Evolutionary conservation across 1,284 basidiomycete species (phyloP).

Genomic region (Irpex sp.): DNA sequence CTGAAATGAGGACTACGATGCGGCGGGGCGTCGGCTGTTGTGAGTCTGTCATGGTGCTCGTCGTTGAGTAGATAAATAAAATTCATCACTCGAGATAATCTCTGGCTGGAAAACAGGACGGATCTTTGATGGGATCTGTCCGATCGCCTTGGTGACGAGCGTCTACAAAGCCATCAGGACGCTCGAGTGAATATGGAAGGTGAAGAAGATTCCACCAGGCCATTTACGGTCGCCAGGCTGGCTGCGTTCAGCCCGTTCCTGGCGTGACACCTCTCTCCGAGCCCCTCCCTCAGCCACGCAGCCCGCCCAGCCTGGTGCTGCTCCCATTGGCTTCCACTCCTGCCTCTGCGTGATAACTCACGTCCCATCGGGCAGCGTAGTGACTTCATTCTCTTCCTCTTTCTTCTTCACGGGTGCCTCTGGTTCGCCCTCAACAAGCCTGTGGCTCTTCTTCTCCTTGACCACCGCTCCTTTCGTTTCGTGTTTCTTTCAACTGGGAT

Average conservation of each 20-base stretch:
- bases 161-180: neutral
- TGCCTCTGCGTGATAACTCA: neutral
- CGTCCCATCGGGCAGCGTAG: neutral
- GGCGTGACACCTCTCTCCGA: neutral
- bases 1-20: conserved; percentile 73
- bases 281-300: neutral
- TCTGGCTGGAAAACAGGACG: neutral
- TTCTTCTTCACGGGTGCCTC: conserved; percentile 4
- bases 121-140: neutral
- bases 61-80: neutral
- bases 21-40: conserved; percentile 23
- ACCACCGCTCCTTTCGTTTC: conserved; percentile 7
- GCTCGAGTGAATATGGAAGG: neutral
- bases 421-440: neutral
- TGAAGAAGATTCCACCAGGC: neutral
- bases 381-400: neutral
- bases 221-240: neutral
- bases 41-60: conserved; percentile 18
- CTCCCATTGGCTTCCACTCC: neutral
- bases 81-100: neutral
- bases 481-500: conserved; percentile 19
- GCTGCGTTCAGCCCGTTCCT: too few relatives aligned
- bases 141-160: neutral
- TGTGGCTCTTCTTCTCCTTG: conserved; percentile 1
- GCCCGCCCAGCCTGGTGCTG: neutral